Evolutionary conservation across 495 filamentous ascomycete species (phyloP).

Genomic region (Lepraria neglecta): DNA sequence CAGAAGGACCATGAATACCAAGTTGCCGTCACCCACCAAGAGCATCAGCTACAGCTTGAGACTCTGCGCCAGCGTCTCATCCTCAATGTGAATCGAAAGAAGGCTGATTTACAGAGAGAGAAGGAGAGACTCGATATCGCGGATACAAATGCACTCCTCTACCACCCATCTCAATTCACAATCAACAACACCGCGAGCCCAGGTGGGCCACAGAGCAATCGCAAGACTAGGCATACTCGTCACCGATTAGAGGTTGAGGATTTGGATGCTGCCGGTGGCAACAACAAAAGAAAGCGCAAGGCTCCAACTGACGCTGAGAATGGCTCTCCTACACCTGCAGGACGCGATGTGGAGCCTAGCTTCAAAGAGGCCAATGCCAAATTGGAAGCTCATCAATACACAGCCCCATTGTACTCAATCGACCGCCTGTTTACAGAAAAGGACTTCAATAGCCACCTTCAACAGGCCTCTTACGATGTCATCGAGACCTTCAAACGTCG

Average conservation of each 20-base stretch:
- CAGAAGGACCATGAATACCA: slow-evolving; percentile 42
- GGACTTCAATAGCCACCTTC: slow-evolving; percentile 72
- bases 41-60: slow-evolving; percentile 66
- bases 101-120: slow-evolving; percentile 69
- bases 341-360: slow-evolving; percentile 35
- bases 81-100: slow-evolving; percentile 67
- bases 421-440: slow-evolving; percentile 92
- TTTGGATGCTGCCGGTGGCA: slow-evolving; percentile 54
- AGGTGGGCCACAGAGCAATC: slow-evolving; percentile 69
- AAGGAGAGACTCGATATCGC: slow-evolving; percentile 85
- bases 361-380: slow-evolving; percentile 29
- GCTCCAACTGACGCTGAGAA: slow-evolving; percentile 58
- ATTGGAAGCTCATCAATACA: slow-evolving; percentile 36
- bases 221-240: slow-evolving; percentile 77
- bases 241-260: slow-evolving; percentile 77
- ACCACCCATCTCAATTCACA: slow-evolving; percentile 89
- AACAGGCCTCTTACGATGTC: slow-evolving; percentile 62
- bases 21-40: slow-evolving; percentile 69
- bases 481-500: slow-evolving; percentile 49
- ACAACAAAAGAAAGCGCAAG: slow-evolving; percentile 76
- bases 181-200: slow-evolving; percentile 74
- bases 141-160: slow-evolving; percentile 78
- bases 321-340: slow-evolving; percentile 57
- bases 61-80: slow-evolving; percentile 82
- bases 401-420: slow-evolving; percentile 61